Conservation (phyloP, 169 alveolate species). For the Plasmodium gaboni region DNA sequence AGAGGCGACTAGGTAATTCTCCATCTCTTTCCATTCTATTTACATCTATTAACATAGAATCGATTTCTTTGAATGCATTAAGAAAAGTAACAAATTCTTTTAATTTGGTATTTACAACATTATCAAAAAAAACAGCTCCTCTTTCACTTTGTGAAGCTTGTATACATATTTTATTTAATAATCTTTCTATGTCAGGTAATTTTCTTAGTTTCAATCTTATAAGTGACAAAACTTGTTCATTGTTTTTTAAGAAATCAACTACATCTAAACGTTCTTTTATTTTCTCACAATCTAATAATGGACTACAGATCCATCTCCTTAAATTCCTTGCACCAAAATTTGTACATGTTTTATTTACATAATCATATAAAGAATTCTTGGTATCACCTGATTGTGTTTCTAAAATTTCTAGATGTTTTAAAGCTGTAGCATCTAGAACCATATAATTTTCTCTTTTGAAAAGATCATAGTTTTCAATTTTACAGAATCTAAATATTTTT, state of each 20-base stretch:
- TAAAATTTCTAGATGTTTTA: constrained; percentile 90
- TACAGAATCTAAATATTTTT: constrained; percentile 53
- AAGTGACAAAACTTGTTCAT: constrained; percentile 80
- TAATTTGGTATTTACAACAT: constrained; percentile 81
- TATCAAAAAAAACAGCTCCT: constrained; percentile 91
- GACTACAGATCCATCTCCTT: constrained; percentile 96
- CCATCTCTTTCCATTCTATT: constrained; percentile 60
- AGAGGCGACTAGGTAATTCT: constrained; percentile 31
- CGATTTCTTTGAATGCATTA: constrained; percentile 79
- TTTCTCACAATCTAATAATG: constrained; percentile 88
- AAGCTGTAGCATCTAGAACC: constrained; percentile 86
- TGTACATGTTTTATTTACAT: constrained; percentile 93
- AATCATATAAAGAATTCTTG: constrained; percentile 87
- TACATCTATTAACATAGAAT: constrained; percentile 74
- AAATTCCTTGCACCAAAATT: constrained; percentile 96
- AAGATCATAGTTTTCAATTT: constrained; percentile 57
- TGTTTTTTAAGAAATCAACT: constrained; percentile 90
- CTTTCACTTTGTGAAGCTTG: constrained; percentile 89
- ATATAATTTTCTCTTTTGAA: constrained; percentile 63
- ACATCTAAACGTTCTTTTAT: constrained; percentile 93
- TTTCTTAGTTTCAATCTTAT: constrained; percentile 78
- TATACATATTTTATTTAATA: constrained; percentile 86
- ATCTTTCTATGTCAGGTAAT: constrained; percentile 89
- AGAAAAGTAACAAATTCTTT: constrained; percentile 85
- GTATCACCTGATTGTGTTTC: constrained; percentile 87